These are phyloP conservation scores for Sambucus nigra DNA, from an alignment of 129 eudicot species.

Conservation along the genomic window DNA sequence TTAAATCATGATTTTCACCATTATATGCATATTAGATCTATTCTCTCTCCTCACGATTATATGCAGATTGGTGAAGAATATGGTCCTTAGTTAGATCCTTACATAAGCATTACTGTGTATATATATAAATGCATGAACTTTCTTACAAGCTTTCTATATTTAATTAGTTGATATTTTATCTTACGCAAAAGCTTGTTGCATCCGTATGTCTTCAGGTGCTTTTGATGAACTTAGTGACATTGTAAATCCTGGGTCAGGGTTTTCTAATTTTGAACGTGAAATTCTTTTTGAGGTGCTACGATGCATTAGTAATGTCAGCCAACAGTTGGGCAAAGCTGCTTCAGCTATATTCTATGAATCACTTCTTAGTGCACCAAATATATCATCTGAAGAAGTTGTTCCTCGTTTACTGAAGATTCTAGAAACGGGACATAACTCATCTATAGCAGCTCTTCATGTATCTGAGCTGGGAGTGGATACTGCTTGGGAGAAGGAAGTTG, in stretches of 20 bases:
- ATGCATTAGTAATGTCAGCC: conserved; percentile 54
- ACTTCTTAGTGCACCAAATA: conserved; percentile 37
- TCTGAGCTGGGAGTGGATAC: conserved; percentile 72
- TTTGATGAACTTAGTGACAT: conserved; percentile 39
- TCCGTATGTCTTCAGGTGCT: conserved; percentile 37
- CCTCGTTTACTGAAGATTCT: conserved; percentile 59
- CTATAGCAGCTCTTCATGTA: conserved; percentile 40
- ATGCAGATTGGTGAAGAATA: too few relatives aligned
- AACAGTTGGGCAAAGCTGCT: conserved; percentile 73
- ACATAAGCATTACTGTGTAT: too few relatives aligned
- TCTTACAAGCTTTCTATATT: background rate
- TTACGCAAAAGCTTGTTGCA: background rate
- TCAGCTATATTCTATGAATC: conserved; percentile 66
- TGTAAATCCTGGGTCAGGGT: conserved; percentile 35
- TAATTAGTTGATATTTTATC: background rate
- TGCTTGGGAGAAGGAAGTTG: conserved; percentile 64
- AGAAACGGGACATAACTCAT: conserved; percentile 57
- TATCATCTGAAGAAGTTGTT: conserved; percentile 67
- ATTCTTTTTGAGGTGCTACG: conserved; percentile 54
- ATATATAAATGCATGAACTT: conserved; percentile 3
- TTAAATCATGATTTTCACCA: too few relatives aligned
- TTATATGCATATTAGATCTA: too few relatives aligned
- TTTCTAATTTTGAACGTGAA: conserved; percentile 36
- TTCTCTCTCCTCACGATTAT: too few relatives aligned
- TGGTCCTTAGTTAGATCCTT: too few relatives aligned